Conservation (phyloP, 2,329 filamentous ascomycete genomes). For the Fusarium nodosum region DNA sequence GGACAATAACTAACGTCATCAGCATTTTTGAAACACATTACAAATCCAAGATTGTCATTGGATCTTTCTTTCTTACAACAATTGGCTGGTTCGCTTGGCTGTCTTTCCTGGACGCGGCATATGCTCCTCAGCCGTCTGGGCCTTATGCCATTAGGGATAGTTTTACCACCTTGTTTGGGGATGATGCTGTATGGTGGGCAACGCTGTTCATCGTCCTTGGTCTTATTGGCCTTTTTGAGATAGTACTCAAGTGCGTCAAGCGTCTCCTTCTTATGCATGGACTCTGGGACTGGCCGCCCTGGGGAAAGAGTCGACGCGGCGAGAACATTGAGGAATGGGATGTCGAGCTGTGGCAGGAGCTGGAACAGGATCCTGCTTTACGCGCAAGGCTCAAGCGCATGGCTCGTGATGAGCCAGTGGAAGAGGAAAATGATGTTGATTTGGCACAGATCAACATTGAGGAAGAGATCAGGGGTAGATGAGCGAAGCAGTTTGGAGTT, state of each 20-base stretch:
- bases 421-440: conserved; percentile 46
- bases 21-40: conserved; percentile 82
- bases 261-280: conserved; percentile 62
- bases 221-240: conserved; percentile 73
- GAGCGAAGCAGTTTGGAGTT: conserved; percentile 32
- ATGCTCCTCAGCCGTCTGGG: conserved; percentile 62
- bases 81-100: conserved; percentile 82
- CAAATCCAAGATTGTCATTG: conserved; percentile 74
- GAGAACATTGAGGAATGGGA: conserved; percentile 65
- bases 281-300: conserved; percentile 63
- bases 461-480: conserved; percentile 34
- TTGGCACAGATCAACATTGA: conserved; percentile 33
- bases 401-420: conserved; percentile 53
- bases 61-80: conserved; percentile 70
- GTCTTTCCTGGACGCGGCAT: conserved; percentile 75
- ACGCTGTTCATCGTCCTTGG: conserved; percentile 74
- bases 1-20: conserved; percentile 41
- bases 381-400: conserved; percentile 59
- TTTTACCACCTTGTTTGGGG: conserved; percentile 76
- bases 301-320: conserved; percentile 54
- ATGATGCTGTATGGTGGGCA: conserved; percentile 80
- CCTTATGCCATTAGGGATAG: conserved; percentile 77
- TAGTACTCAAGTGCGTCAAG: conserved; percentile 67
- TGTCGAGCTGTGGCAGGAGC: conserved; percentile 69
- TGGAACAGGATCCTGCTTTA: conserved; percentile 66